Percentiles rank a stretch among this genome's conserved stretches.
These are phyloP conservation scores for Tuber borchii DNA, from an alignment of 495 filamentous ascomycete species.

Conservation along the genomic window DNA sequence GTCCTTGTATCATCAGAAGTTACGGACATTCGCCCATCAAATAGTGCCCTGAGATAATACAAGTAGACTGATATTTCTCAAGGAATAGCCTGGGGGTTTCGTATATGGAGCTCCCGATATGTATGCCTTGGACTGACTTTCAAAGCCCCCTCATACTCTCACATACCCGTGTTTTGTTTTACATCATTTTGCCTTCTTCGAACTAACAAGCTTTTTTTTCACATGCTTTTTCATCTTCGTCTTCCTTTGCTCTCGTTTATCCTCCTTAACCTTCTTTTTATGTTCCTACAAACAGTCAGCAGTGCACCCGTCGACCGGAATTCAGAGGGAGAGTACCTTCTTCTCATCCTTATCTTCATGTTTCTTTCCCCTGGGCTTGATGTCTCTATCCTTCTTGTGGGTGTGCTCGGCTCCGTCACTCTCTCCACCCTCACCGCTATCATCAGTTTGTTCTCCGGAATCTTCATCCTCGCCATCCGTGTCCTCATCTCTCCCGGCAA, in stretches of 20 bases:
- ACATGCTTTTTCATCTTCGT: constrained; percentile 92
- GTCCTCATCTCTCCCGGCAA: constrained; percentile 53
- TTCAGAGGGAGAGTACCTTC: constrained; percentile 47
- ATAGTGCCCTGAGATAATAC: neutral
- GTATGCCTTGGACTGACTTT: neutral
- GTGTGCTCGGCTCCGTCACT: constrained; percentile 21
- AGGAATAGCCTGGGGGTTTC: neutral
- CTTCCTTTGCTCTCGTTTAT: constrained; percentile 81
- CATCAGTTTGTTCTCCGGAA: constrained; percentile 47
- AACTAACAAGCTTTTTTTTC: constrained; percentile 70
- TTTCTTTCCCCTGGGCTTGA: constrained; percentile 71
- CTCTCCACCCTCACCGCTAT: constrained; percentile 47
- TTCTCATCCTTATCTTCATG: constrained; percentile 88
- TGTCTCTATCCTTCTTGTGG: constrained; percentile 46
- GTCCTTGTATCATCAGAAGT: neutral
- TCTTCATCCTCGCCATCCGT: constrained; percentile 47
- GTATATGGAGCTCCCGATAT: neutral
- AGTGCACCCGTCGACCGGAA: neutral
- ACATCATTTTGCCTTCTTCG: constrained; percentile 35
- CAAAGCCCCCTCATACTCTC: neutral
- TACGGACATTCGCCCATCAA: neutral
- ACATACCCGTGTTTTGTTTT: neutral
- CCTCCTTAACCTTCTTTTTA: constrained; percentile 87
- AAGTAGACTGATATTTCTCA: neutral
- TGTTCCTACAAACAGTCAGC: constrained; percentile 53